A percentile compares a stretch with the other conserved stretches of the same genome.
Evolutionary conservation across 2,329 filamentous ascomycete genomes (phyloP).

Genomic region (Hansfordia pulvinata): DNA sequence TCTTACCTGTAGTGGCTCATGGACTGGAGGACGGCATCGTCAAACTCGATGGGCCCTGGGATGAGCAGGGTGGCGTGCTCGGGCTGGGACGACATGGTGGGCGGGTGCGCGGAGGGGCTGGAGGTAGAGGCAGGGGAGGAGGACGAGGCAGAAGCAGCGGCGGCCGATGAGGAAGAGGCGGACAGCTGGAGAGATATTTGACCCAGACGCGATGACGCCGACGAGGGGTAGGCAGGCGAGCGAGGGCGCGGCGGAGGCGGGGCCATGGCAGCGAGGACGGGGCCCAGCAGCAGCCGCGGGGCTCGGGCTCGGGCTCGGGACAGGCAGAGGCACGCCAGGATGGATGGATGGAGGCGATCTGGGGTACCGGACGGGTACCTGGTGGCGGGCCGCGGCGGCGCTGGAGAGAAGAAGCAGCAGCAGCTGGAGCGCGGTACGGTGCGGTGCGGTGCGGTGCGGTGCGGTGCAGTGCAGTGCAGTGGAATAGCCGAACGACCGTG

Average conservation of each 20-base stretch:
- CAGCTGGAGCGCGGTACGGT: too few relatives aligned
- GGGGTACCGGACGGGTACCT: not conserved
- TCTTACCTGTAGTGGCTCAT: conserved; percentile 86
- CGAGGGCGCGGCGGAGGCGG: not conserved
- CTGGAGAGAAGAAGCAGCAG: too few relatives aligned
- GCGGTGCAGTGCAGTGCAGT: too few relatives aligned
- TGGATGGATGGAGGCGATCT: not conserved
- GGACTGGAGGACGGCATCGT: conserved; percentile 87
- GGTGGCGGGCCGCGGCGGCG: not conserved
- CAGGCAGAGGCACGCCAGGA: not conserved
- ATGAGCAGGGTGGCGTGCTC: conserved; percentile 71
- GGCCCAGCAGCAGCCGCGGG: too few relatives aligned
- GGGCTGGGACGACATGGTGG: conserved; percentile 47
- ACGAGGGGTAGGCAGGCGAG: not conserved
- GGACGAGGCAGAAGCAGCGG: conserved; percentile 6
- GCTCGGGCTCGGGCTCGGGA: too few relatives aligned
- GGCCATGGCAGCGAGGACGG: not conserved
- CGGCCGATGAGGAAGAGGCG: not conserved
- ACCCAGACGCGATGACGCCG: not conserved
- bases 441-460: too few relatives aligned
- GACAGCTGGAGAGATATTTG: too few relatives aligned
- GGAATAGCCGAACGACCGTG: too few relatives aligned
- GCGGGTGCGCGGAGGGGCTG: conserved; percentile 11
- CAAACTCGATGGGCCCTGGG: conserved; percentile 94
- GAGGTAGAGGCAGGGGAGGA: conserved; percentile 12